Evolutionary conservation across 202 grass and related monocot genomes (phyloP).

Genomic region (Bolboschoenoplectus hybrid): DNA sequence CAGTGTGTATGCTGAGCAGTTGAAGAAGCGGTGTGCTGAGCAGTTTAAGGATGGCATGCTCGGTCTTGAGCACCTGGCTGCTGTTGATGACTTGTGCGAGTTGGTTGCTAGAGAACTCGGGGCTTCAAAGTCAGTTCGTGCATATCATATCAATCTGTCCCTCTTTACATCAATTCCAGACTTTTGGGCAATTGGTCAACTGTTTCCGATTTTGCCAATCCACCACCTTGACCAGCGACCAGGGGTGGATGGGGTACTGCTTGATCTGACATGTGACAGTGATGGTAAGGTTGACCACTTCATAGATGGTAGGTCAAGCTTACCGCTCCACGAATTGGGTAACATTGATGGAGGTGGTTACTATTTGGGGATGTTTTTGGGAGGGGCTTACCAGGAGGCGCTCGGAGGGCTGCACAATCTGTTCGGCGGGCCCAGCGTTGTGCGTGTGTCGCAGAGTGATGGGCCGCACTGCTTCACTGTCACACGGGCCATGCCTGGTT

Average conservation of each 20-base stretch:
- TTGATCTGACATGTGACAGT: slow-evolving; percentile 95
- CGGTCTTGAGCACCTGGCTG: slow-evolving; percentile 74
- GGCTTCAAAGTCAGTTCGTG: slow-evolving; percentile 47
- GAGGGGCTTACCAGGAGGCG: slow-evolving; percentile 94
- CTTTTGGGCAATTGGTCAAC: slow-evolving; percentile 93
- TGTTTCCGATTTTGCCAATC: slow-evolving; percentile 88
- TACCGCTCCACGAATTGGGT: slow-evolving; percentile 72
- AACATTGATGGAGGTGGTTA: slow-evolving; percentile 50
- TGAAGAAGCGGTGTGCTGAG: slow-evolving; percentile 70
- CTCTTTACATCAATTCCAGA: slow-evolving; percentile 95
- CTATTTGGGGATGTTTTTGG: slow-evolving; percentile 95
- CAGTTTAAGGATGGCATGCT: slow-evolving; percentile 85
- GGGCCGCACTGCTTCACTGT: slow-evolving; percentile 81
- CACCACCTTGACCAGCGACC: slow-evolving; percentile 77
- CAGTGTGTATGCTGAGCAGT: slow-evolving; percentile 64
- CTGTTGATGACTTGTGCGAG: slow-evolving; percentile 86
- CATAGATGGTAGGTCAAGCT: slow-evolving; percentile 69
- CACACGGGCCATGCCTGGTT: slow-evolving; percentile 58
- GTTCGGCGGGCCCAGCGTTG: slow-evolving; percentile 86
- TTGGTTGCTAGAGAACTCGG: slow-evolving; percentile 73
- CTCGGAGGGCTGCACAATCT: slow-evolving; percentile 95
- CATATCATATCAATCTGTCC: slow-evolving; percentile 80
- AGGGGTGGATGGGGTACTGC: slow-evolving; percentile 56
- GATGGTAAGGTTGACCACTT: slow-evolving; percentile 83
- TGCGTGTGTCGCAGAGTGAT: slow-evolving; percentile 88